Evolutionary conservation across 208 protist species (phyloP).

Genomic region (Wallacemonas collosoma): DNA sequence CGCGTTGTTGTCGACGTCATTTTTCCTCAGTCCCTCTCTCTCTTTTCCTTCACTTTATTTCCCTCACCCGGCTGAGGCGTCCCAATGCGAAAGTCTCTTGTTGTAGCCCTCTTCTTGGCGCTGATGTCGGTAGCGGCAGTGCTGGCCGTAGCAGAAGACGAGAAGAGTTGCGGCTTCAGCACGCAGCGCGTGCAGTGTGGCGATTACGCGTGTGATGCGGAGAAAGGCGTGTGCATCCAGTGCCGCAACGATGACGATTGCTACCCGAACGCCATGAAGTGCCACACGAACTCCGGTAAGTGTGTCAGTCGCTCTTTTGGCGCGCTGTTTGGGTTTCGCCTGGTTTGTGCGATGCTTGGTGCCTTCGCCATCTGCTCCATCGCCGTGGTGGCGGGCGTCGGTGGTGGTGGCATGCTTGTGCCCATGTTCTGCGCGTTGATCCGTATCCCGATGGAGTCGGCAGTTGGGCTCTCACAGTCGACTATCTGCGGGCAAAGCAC

Average conservation of each 20-base stretch:
- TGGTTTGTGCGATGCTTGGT: constrained; percentile 48
- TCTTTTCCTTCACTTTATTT: not conserved
- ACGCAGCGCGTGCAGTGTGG: constrained; percentile 79
- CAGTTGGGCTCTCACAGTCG: constrained; percentile 79
- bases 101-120: constrained; percentile 8
- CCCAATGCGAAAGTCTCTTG: constrained; percentile 3
- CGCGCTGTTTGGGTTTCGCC: constrained; percentile 30
- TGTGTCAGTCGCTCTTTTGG: constrained; percentile 48
- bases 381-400: constrained; percentile 75
- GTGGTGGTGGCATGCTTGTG: constrained; percentile 86
- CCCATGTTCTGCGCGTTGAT: constrained; percentile 69
- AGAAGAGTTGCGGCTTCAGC: constrained; percentile 36
- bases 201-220: constrained; percentile 49
- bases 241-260: constrained; percentile 57
- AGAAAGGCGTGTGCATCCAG: constrained; percentile 36
- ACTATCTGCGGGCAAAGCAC: constrained; percentile 85
- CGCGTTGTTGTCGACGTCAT: not conserved
- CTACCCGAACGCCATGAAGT: constrained; percentile 64
- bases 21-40: not conserved
- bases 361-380: constrained; percentile 69
- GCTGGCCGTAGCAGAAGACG: constrained; percentile 17
- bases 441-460: constrained; percentile 54
- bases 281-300: constrained; percentile 34
- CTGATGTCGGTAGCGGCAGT: not conserved
- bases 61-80: too few relatives aligned